A percentile compares a stretch with the other conserved stretches of the same genome.
Conservation (phyloP, 2,329 filamentous ascomycete species). For the Zymoseptoria passerinii region DNA sequence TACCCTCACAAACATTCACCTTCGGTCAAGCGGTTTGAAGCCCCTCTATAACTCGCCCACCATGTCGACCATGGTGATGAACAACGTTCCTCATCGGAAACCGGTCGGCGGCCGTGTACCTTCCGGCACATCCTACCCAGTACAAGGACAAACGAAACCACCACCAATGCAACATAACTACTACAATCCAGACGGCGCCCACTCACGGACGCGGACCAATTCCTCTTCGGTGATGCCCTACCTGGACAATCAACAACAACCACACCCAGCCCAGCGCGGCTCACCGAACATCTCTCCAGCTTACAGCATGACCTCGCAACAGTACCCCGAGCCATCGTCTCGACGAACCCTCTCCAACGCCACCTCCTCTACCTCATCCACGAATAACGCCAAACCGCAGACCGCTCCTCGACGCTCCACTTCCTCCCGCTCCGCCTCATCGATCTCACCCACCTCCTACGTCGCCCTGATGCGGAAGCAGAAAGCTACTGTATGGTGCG, state of each 20-base stretch:
- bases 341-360: constrained; percentile 59
- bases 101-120: constrained; percentile 2
- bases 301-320: constrained; percentile 16
- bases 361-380: constrained; percentile 62
- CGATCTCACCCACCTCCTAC: constrained; percentile 62
- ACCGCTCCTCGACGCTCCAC: constrained; percentile 58
- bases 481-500: constrained; percentile 98
- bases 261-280: constrained; percentile 11
- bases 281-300: constrained; percentile 9
- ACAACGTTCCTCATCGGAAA: constrained; percentile 2
- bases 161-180: constrained; percentile 3
- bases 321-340: constrained; percentile 10
- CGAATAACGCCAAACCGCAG: constrained; percentile 29
- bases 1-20: background rate
- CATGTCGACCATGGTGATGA: constrained; percentile 8
- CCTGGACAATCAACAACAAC: constrained; percentile 14
- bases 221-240: constrained; percentile 20
- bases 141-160: constrained; percentile 6
- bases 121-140: background rate
- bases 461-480: constrained; percentile 94
- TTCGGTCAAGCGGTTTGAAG: background rate
- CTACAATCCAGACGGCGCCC: constrained; percentile 31
- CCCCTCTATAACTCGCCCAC: background rate
- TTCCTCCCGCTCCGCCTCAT: constrained; percentile 62
- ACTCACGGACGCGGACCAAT: constrained; percentile 36